Conservation (phyloP, 2,329 filamentous ascomycete species). For the Magnaporthales sp. region DNA sequence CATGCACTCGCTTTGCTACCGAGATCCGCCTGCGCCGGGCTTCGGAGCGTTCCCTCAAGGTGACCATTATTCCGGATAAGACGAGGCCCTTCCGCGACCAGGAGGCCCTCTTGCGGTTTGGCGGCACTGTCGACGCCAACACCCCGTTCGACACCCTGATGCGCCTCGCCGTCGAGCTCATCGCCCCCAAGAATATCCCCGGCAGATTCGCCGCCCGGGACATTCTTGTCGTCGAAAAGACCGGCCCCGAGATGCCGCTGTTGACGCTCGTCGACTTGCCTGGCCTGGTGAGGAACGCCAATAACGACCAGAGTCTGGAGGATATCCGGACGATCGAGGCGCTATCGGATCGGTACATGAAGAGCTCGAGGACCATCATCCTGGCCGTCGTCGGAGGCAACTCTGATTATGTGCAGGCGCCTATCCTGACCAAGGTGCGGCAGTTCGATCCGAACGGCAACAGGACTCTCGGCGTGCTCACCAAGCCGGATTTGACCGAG, state of each 20-base stretch:
- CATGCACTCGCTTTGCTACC: slow-evolving; percentile 55
- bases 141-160: slow-evolving; percentile 42
- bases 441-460: slow-evolving; percentile 40
- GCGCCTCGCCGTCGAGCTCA: slow-evolving; percentile 39
- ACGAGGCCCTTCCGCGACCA: slow-evolving; percentile 36
- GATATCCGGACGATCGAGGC: slow-evolving; percentile 44
- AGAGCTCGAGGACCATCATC: slow-evolving; percentile 45
- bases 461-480: slow-evolving; percentile 42
- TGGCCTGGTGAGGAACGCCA: slow-evolving; percentile 46
- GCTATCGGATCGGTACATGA: slow-evolving; percentile 46
- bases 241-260: slow-evolving; percentile 48
- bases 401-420: slow-evolving; percentile 44
- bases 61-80: slow-evolving; percentile 48
- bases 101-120: slow-evolving; percentile 36
- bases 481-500: slow-evolving; percentile 44
- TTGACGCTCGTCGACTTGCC: slow-evolving; percentile 55
- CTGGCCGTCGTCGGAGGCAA: slow-evolving; percentile 47
- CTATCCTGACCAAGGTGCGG: slow-evolving; percentile 40
- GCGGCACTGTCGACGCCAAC: slow-evolving; percentile 33
- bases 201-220: slow-evolving; percentile 42
- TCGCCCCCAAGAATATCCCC: slow-evolving; percentile 39
- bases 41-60: slow-evolving; percentile 32
- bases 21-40: slow-evolving; percentile 31
- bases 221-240: slow-evolving; percentile 50
- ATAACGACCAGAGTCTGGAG: slow-evolving; percentile 40